Conservation (phyloP, 169 alveolate species). For the Cryptosporidium sp. region DNA sequence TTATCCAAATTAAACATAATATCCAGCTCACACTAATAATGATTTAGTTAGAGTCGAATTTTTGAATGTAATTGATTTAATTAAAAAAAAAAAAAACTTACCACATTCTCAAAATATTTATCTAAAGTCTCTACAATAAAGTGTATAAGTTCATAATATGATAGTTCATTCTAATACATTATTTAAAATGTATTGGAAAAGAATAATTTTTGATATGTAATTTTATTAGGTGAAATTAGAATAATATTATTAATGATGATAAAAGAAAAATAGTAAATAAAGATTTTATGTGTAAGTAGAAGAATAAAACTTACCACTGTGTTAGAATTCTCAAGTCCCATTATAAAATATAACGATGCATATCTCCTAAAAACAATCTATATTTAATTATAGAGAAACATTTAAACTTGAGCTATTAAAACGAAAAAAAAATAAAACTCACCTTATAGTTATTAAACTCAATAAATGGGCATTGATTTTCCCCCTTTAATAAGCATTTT, state of each 20-base stretch:
- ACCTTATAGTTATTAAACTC: conserved; percentile 96
- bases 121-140: conserved; percentile 97
- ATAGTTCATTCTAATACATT: conserved; percentile 92
- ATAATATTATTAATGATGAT: conserved; percentile 37
- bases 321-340: conserved; percentile 90
- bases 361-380: conserved; percentile 89
- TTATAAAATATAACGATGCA: conserved; percentile 96
- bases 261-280: neutral
- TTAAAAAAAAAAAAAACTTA: conserved; percentile 18
- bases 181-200: neutral
- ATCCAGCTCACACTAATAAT: conserved; percentile 89
- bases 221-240: neutral
- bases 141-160: conserved; percentile 97
- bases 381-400: neutral
- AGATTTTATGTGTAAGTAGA: neutral
- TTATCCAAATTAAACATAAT: conserved; percentile 97
- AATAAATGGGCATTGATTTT: conserved; percentile 95
- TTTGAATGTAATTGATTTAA: neutral
- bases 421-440: conserved; percentile 50
- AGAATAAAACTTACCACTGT: conserved; percentile 74
- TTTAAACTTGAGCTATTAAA: neutral
- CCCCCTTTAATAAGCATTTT: conserved; percentile 95
- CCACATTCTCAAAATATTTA: conserved; percentile 96
- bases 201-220: too few species aligned
- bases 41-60: neutral